phyloP scores from a whole-genome alignment of 345 rosid species.

The Reutealis trisperma region DNA sequence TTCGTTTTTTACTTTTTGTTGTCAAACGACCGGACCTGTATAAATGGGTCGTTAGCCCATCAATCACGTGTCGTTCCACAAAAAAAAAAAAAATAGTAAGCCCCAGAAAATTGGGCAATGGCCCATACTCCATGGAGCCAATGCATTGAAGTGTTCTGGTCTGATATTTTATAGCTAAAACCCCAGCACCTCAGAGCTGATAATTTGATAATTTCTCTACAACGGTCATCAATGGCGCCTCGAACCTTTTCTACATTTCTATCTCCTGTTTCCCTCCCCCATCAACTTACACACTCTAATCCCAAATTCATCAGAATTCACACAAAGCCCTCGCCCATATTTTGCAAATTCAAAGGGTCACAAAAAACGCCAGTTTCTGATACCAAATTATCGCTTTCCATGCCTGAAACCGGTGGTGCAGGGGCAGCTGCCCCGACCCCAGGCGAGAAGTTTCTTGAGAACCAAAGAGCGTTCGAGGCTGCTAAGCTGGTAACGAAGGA shows the following conservation, averaged over 20 bases:
- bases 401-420: conserved; percentile 47
- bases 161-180: no score
- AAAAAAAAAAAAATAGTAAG: no score
- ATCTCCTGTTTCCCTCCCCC: conserved; percentile 34
- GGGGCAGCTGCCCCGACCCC: conserved; percentile 79
- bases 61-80: no score
- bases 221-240: conserved; percentile 52
- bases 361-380: conserved; percentile 23
- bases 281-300: conserved; percentile 25
- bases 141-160: no score
- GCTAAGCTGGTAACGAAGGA: conserved; percentile 51
- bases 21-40: no score
- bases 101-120: no score
- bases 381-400: conserved; percentile 27
- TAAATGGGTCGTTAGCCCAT: no score
- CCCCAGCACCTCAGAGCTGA: no score
- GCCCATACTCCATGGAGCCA: no score
- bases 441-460: conserved; percentile 71
- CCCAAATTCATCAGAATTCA: conserved; percentile 33
- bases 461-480: conserved; percentile 57
- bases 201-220: not conserved
- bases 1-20: no score
- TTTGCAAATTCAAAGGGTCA: conserved; percentile 42
- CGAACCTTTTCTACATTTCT: conserved; percentile 55
- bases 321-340: conserved; percentile 27